Evolutionary conservation across 1,139 yeast species (phyloP).

Genomic region (Yamadazyma atmosphaerica): DNA sequence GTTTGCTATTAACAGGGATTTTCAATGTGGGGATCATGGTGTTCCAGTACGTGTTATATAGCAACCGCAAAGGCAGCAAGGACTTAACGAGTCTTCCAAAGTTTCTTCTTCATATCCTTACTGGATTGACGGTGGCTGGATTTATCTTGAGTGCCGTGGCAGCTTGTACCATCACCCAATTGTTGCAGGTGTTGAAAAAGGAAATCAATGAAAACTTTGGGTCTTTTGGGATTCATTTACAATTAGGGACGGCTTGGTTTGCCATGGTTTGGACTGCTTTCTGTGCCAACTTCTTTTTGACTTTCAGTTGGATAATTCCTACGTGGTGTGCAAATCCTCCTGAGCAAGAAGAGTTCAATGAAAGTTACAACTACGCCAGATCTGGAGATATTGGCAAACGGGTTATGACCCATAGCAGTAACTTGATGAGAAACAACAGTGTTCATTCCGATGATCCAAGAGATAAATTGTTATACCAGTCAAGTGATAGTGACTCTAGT

Average conservation of each 20-base stretch:
- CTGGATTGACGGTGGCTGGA: slow-evolving; percentile 33
- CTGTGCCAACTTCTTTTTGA: slow-evolving; percentile 23
- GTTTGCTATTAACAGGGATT: slow-evolving; percentile 10
- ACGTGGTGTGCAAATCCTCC: slow-evolving; percentile 48
- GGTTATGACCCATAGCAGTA: slow-evolving; percentile 1
- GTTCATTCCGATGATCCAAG: slow-evolving; percentile 8
- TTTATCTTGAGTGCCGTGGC: slow-evolving; percentile 31
- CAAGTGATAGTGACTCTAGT: neutral
- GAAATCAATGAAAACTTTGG: slow-evolving; percentile 37
- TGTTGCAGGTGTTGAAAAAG: slow-evolving; percentile 22
- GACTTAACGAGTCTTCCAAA: slow-evolving; percentile 32
- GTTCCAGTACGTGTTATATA: slow-evolving; percentile 34
- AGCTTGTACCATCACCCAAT: slow-evolving; percentile 25
- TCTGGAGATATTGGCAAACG: slow-evolving; percentile 15
- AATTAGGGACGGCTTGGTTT: slow-evolving; percentile 44
- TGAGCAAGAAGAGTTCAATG: slow-evolving; percentile 23
- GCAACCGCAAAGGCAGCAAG: slow-evolving; percentile 27
- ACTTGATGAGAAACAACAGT: neutral
- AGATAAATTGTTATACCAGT: slow-evolving; percentile 13
- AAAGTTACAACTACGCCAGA: slow-evolving; percentile 13
- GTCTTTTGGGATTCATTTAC: slow-evolving; percentile 45
- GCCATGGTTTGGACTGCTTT: slow-evolving; percentile 39
- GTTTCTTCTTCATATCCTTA: slow-evolving; percentile 30
- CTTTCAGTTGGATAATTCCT: slow-evolving; percentile 40
- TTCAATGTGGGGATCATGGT: slow-evolving; percentile 24